A percentile compares a stretch with the other conserved stretches of the same genome.
Conservation (phyloP, 495 filamentous ascomycete genomes). For the Margaritispora aquatica region DNA sequence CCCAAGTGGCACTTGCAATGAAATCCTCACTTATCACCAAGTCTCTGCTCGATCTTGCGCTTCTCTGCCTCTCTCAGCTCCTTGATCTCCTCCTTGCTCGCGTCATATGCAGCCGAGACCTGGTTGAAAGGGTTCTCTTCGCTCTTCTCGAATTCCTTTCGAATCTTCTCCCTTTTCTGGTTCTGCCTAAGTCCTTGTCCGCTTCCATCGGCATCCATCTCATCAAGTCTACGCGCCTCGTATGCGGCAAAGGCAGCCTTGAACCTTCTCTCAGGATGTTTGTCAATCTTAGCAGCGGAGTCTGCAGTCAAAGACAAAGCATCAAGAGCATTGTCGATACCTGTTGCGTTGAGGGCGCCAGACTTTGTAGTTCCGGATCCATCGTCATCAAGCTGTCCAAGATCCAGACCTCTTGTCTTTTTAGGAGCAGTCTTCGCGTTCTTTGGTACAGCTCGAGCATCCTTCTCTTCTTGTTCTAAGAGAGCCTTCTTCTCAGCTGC, state of each 20-base stretch:
- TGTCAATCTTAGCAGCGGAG: slow-evolving; percentile 60
- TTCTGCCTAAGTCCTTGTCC: slow-evolving; percentile 67
- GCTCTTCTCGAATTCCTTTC: slow-evolving; percentile 87
- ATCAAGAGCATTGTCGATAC: slow-evolving; percentile 88
- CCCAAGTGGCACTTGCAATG: background rate
- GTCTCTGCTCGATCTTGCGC: slow-evolving; percentile 64
- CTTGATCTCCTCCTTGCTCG: slow-evolving; percentile 70
- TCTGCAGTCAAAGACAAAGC: slow-evolving; percentile 59
- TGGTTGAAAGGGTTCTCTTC: slow-evolving; percentile 94
- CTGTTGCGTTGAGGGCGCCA: slow-evolving; percentile 64
- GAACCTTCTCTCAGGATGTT: slow-evolving; percentile 78
- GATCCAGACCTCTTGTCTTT: slow-evolving; percentile 65
- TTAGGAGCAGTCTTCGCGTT: slow-evolving; percentile 54
- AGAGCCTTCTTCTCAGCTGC: slow-evolving; percentile 83
- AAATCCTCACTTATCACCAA: slow-evolving; percentile 33
- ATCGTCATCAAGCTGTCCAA: slow-evolving; percentile 59
- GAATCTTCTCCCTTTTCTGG: slow-evolving; percentile 71
- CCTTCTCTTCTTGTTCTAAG: slow-evolving; percentile 79
- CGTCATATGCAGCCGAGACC: slow-evolving; percentile 63
- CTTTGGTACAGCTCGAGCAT: slow-evolving; percentile 54
- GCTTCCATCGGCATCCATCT: slow-evolving; percentile 72
- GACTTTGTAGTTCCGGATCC: slow-evolving; percentile 31
- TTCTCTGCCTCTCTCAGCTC: slow-evolving; percentile 60
- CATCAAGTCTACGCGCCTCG: slow-evolving; percentile 75
- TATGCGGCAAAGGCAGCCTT: slow-evolving; percentile 84